These are phyloP conservation scores for Handroanthus guayacan DNA, from an alignment of 257 asterid species.

Conservation along the genomic window DNA sequence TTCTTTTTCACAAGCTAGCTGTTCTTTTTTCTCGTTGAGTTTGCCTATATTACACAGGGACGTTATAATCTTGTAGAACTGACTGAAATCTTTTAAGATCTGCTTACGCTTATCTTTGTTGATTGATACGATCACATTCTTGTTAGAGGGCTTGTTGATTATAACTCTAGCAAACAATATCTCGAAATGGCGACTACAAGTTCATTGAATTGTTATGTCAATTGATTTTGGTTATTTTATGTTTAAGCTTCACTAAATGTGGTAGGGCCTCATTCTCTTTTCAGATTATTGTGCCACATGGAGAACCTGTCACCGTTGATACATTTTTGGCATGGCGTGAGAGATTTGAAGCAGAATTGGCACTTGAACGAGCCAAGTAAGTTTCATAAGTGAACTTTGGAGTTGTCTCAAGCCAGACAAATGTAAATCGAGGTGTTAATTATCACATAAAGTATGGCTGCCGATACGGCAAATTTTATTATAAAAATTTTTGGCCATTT, in stretches of 20 bases:
- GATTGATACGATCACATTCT: neutral
- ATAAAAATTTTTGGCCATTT: neutral
- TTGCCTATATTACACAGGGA: neutral
- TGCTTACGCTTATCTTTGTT: neutral
- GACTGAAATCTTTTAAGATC: neutral
- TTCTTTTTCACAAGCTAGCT: neutral
- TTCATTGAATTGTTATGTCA: neutral
- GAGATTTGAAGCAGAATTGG: constrained; percentile 97
- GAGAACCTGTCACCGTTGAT: constrained; percentile 95
- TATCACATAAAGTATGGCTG: neutral
- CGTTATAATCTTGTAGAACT: neutral
- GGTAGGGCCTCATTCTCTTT: constrained; percentile 39
- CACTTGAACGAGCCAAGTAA: constrained; percentile 98
- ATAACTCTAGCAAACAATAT: neutral
- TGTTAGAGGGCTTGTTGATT: neutral
- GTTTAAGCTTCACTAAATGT: constrained; percentile 31
- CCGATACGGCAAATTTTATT: constrained; percentile 12
- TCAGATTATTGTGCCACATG: constrained; percentile 93
- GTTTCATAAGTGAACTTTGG: constrained; percentile 39
- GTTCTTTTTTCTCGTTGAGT: neutral
- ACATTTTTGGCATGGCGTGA: constrained; percentile 98
- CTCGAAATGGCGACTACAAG: neutral
- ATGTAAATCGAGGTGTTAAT: constrained; percentile 23
- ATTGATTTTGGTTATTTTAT: constrained; percentile 2
- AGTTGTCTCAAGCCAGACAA: constrained; percentile 26